These are phyloP conservation scores for Globisporangium megalacanthum DNA, from an alignment of 352 stramenopile species.

Conservation along the genomic window DNA sequence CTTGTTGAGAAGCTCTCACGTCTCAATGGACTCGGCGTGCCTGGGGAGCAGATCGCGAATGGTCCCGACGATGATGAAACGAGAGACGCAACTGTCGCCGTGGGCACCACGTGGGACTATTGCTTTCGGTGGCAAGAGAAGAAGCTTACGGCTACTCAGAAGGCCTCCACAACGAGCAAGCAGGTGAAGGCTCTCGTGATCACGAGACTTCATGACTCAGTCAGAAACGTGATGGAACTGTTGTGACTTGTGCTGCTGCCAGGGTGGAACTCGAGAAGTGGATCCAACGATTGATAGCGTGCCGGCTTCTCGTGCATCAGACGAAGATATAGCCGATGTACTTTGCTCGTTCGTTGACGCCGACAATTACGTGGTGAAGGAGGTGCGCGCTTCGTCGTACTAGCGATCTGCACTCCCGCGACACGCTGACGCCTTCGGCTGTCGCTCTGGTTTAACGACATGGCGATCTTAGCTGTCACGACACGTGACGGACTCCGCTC, in stretches of 20 bases:
- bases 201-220: no score
- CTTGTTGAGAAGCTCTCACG: not conserved
- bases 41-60: slow-evolving; percentile 5
- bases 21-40: no score
- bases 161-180: slow-evolving; percentile 5
- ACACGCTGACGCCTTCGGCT: no score
- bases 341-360: slow-evolving; percentile 38
- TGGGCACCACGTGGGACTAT: slow-evolving; percentile 38
- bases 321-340: not conserved
- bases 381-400: slow-evolving; percentile 11
- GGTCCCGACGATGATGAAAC: not conserved
- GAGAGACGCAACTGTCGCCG: slow-evolving; percentile 7
- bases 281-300: slow-evolving; percentile 8
- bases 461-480: slow-evolving; percentile 1
- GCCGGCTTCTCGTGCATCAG: slow-evolving; percentile 1
- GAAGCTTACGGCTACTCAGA: slow-evolving; percentile 18
- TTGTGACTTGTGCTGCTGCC: not conserved
- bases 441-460: no score
- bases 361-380: slow-evolving; percentile 37
- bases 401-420: not conserved
- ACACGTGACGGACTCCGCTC: not conserved
- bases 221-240: no score
- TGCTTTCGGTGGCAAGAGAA: slow-evolving; percentile 58
- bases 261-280: slow-evolving; percentile 5
- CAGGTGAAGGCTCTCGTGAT: slow-evolving; percentile 2